Conservation (phyloP, 2,329 filamentous ascomycete species). For the Colletotrichum tropicicola region DNA sequence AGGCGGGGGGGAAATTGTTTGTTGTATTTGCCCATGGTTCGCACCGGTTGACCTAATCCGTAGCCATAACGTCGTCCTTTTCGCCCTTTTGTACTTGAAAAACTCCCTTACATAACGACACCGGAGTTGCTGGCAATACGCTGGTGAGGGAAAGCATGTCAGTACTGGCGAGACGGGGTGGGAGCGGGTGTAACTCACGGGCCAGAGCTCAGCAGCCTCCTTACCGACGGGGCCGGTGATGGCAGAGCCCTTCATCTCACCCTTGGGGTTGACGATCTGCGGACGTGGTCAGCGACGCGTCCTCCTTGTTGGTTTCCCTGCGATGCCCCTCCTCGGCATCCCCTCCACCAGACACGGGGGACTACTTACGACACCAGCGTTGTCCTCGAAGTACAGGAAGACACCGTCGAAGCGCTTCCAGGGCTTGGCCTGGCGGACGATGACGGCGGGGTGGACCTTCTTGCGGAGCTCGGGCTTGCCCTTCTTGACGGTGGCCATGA, state of each 20-base stretch:
- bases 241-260: conserved; percentile 99
- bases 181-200: conserved; percentile 67
- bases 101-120: conserved; percentile 92
- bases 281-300: conserved; percentile 49
- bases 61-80: conserved; percentile 32
- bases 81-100: conserved; percentile 30
- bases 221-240: conserved; percentile 99
- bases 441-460: conserved; percentile 99
- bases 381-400: conserved; percentile 99
- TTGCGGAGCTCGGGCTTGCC: conserved; percentile 99
- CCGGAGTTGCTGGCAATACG: conserved; percentile 99
- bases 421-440: conserved; percentile 98
- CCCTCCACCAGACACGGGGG: too few relatives aligned
- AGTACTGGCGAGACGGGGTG: conserved; percentile 32
- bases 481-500: conserved; percentile 99
- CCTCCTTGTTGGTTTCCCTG: too few relatives aligned
- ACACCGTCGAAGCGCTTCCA: conserved; percentile 99
- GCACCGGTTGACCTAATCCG: conserved; percentile 31
- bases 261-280: conserved; percentile 99
- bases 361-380: conserved; percentile 92
- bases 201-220: conserved; percentile 99
- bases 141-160: conserved; percentile 61
- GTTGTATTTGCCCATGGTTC: conserved; percentile 29
- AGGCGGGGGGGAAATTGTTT: conserved; percentile 2
- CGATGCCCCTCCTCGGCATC: too few relatives aligned